Base-by-base conservation (phyloP, 148 eudicot genomes). In the Nyssa sinensis region DNA sequence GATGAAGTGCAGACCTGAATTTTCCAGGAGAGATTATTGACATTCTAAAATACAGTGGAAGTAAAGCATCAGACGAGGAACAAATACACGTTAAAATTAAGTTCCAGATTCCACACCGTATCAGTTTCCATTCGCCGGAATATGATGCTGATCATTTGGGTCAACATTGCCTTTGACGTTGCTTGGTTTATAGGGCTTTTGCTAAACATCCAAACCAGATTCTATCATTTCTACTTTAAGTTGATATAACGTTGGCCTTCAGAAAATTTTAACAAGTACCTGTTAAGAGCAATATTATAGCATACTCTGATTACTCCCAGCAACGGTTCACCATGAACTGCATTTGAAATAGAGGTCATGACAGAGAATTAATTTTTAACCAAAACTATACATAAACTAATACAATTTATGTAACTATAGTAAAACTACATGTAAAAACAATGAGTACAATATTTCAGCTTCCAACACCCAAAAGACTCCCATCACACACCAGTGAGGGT, bases 321-420 rank as follows among this genome's bases (percentile, higher is more conserved):
- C 90, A 96, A 81, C 19, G 96, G 78, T 84, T 96, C 99, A 55
- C 97, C 99, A 75, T 96, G 99, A 83, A 96, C 99, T 96, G 93
- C 85, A 90, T 30, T 51, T 47, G 49, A 33, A 75, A 28, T 23
- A 72, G n/a, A n/a, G 17, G 35, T 61, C 33, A 74, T 51, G 27
- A 39, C 13, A 69, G 63, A 51, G 33, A 37, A 69, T 72, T 16
- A 72, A 61, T 44, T 24, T 60, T 62, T 21, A 25, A 0, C 47
- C 59, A 73, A 47, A 29, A 41, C 27, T 24, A 5, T 30, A 34
- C 7, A 21, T 64, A 32, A 32, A 24, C 5, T 10, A 23, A n/a
- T 2, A 55, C n/a, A 16, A 9, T 7, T 29, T 31, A 29, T 32
- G 5, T 3, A 62, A 55, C 17, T 44, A 24, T 55, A n/a, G 25